phyloP scores from a whole-genome alignment of 164 flowering plant genomes.

The Amborella trichopoda region DNA sequence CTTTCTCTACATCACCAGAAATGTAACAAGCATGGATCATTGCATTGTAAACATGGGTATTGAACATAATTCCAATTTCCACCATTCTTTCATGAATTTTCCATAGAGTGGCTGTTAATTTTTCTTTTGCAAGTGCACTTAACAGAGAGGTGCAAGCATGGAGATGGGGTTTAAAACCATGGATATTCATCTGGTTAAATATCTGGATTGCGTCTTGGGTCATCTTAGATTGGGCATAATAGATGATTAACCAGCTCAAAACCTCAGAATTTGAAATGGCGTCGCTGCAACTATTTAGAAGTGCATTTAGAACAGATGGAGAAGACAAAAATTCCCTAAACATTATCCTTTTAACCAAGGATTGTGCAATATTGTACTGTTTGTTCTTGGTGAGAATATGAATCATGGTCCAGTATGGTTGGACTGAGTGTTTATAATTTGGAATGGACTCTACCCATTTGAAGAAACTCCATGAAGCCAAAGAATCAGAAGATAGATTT shows the following conservation, averaged over 20 bases:
- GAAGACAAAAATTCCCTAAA: conserved; percentile 50
- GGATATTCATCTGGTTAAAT: conserved; percentile 57
- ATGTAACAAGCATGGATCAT: conserved; percentile 79
- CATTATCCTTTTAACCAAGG: conserved; percentile 52
- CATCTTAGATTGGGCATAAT: conserved; percentile 50
- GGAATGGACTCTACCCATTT: conserved; percentile 56
- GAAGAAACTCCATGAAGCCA: conserved; percentile 50
- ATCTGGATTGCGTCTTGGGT: conserved; percentile 64
- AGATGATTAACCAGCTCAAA: conserved; percentile 78
- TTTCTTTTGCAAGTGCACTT: conserved; percentile 52
- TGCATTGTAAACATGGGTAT: conserved; percentile 66
- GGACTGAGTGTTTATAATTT: conserved; percentile 45
- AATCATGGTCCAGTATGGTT: conserved; percentile 65
- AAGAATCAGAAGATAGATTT: conserved; percentile 18
- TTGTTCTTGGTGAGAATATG: conserved; percentile 41
- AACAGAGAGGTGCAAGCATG: conserved; percentile 73
- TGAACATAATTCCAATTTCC: conserved; percentile 48
- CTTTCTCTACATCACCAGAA: conserved; percentile 64
- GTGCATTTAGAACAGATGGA: conserved; percentile 48
- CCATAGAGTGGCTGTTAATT: conserved; percentile 60
- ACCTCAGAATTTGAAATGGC: conserved; percentile 48
- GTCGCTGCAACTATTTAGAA: conserved; percentile 27
- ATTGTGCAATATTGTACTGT: conserved; percentile 46
- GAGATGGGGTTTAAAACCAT: conserved; percentile 48
- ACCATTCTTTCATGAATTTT: conserved; percentile 55